Base-by-base conservation (phyloP, 805 yeast genomes). In the Jamesozyma jinghongensis region DNA sequence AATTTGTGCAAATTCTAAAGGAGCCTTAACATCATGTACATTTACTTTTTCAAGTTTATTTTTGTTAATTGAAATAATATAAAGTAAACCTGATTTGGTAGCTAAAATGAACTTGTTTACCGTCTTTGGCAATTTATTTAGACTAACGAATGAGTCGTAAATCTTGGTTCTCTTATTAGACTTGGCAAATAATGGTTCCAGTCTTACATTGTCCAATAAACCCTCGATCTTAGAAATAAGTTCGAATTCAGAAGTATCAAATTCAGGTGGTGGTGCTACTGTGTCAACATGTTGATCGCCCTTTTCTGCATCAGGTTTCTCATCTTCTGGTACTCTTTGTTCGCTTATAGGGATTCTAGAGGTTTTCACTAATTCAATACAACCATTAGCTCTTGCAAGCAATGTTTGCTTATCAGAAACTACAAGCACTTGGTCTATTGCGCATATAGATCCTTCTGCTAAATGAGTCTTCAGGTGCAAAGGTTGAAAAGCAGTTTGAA, bases 401-500 rank as follows among this genome's bases (percentile, higher is more conserved):
- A 71, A 46, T 4, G 70, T 47, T 16, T 64, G 49, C 19, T 64
- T 62, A 11, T 58, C 52, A 5, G 54, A 65, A 19, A 73, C 51
- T 8, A 65, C 11, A 20, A 31, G 49, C 5, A 62, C 41, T 43
- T 66, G 73, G 32, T 67, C 65, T 22, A 70, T 64, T 38, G 63
- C 61, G 30, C 56, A 62, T 8, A 17, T 19, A 3, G 68, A 50
- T 4, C 74, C 75, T 36, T 67, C 61, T 5, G 60, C 56, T 36
- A 69, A 61, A 38, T 68, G 67, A 19, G 70, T 63, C 34, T 63
- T 68, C 11, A 80, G 67, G 17, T 74, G 62, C 38, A 67, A 69
- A 0, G 94, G 94, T 54, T 80, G 84, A 11, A 66, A 61, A 0
- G 81, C 81, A 27, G 73, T 73, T 53, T 80, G 77, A 32, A 69